Conservation (phyloP, 176 grass and related monocot genomes). For the Phyllostachys edulis region DNA sequence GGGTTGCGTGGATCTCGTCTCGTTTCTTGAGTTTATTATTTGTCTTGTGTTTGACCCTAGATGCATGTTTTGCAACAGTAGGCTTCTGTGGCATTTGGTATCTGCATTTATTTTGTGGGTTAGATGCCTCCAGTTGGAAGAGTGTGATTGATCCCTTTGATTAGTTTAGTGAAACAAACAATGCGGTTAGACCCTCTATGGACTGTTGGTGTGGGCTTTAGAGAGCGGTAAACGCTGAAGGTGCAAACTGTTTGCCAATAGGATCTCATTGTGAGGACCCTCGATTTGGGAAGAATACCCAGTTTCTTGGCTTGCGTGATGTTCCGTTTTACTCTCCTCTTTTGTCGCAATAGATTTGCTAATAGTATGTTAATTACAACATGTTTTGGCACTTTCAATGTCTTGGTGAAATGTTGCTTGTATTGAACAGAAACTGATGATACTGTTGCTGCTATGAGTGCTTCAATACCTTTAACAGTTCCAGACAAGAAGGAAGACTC, state of each 20-base stretch:
- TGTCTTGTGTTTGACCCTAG: conserved; percentile 22
- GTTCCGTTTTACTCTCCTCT: too few species aligned
- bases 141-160: background rate
- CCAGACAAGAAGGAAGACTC: conserved; percentile 1
- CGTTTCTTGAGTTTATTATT: background rate
- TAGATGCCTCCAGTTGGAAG: background rate
- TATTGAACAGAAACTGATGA: background rate
- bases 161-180: conserved; percentile 23
- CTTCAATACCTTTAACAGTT: background rate
- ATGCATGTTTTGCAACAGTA: conserved; percentile 23
- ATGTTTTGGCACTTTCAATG: background rate
- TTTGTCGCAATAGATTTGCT: too few species aligned
- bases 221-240: background rate
- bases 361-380: too few species aligned
- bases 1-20: background rate
- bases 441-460: background rate
- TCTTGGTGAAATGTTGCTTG: background rate
- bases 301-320: background rate
- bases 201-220: background rate
- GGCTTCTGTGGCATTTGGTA: background rate
- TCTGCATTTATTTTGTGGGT: background rate
- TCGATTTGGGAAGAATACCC: background rate
- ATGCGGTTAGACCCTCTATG: background rate
- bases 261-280: background rate
- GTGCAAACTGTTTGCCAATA: background rate